phyloP scores from a whole-genome alignment of 1,284 basidiomycete genomes.

The Ceratobasidium sp. region DNA sequence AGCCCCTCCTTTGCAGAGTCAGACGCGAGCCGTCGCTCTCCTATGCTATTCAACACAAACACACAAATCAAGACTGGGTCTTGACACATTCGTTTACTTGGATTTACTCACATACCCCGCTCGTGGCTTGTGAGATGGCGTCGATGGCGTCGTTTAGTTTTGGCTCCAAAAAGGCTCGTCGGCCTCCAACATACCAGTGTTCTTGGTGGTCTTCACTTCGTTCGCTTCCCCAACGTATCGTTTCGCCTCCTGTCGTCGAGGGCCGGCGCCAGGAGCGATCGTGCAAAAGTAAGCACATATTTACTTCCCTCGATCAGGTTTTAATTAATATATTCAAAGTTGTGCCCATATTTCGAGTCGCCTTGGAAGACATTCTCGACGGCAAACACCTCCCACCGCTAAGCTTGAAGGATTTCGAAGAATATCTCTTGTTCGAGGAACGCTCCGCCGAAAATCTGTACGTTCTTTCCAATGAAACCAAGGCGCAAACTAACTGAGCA shows the following conservation, averaged over 20 bases:
- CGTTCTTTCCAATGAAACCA: not conserved
- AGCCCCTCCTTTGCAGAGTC: not conserved
- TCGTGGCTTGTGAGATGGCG: not conserved
- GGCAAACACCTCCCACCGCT: conserved; percentile 40
- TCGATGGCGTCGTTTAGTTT: conserved; percentile 9
- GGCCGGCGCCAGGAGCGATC: conserved; percentile 17
- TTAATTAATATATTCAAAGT: not conserved
- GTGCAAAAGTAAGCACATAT: conserved; percentile 19
- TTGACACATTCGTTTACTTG: conserved; percentile 30
- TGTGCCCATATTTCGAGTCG: conserved; percentile 36
- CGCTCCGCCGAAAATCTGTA: conserved; percentile 40
- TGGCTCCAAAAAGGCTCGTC: conserved; percentile 3
- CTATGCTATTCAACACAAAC: not conserved
- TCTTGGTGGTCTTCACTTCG: conserved; percentile 21
- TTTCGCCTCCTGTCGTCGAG: conserved; percentile 15
- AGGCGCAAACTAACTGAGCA: not conserved
- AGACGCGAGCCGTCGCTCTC: conserved; percentile 30
- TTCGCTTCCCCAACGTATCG: conserved; percentile 18
- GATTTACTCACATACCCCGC: not conserved
- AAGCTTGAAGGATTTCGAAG: conserved; percentile 42
- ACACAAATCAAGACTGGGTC: conserved; percentile 32
- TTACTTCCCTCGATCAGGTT: not conserved
- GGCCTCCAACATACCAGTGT: conserved; percentile 21
- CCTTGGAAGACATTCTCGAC: conserved; percentile 40
- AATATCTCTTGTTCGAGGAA: conserved; percentile 41